These are phyloP conservation scores for Sugiyamaella sp. DNA, from an alignment of 1,139 yeast genomes.

Conservation along the genomic window DNA sequence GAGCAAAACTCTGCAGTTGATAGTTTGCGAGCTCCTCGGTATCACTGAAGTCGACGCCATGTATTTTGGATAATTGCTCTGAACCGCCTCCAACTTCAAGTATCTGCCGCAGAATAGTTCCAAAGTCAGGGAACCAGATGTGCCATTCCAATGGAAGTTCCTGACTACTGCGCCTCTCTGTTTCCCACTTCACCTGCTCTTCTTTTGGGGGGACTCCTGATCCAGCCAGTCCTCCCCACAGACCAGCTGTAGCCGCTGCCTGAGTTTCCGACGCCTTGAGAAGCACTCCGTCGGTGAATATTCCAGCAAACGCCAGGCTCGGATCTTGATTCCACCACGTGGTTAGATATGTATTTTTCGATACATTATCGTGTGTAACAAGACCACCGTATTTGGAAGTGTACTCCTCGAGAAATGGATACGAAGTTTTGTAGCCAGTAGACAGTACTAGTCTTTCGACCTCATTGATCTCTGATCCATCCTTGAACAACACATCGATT, in stretches of 20 bases:
- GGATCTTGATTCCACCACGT: constrained; percentile 37
- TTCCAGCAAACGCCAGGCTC: constrained; percentile 29
- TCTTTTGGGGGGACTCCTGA: constrained; percentile 27
- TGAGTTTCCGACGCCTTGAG: constrained; percentile 33
- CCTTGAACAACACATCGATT: constrained; percentile 25
- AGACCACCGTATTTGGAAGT: constrained; percentile 26
- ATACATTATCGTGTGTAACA: constrained; percentile 22
- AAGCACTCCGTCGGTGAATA: constrained; percentile 31
- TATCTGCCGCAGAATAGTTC: constrained; percentile 28
- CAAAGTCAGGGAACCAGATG: constrained; percentile 32
- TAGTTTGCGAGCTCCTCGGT: constrained; percentile 1
- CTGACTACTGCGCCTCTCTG: constrained; percentile 21
- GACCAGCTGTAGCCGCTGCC: constrained; percentile 31
- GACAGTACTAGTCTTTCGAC: constrained; percentile 31
- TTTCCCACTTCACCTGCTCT: constrained; percentile 30
- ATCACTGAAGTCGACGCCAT: constrained; percentile 11
- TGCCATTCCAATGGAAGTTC: constrained; percentile 29
- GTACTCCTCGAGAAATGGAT: constrained; percentile 31
- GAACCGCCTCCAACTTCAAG: constrained; percentile 25
- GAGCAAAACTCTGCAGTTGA: constrained; percentile 17
- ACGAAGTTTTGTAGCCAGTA: constrained; percentile 31
- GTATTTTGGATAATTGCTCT: constrained; percentile 11
- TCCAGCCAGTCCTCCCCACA: constrained; percentile 27
- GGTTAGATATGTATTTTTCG: constrained; percentile 30
- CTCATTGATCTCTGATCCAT: constrained; percentile 24